A percentile compares a stretch with the other conserved stretches of the same genome.
Conservation (phyloP, 768 basidiomycete genomes). For the Rossbeevera mucosa region DNA sequence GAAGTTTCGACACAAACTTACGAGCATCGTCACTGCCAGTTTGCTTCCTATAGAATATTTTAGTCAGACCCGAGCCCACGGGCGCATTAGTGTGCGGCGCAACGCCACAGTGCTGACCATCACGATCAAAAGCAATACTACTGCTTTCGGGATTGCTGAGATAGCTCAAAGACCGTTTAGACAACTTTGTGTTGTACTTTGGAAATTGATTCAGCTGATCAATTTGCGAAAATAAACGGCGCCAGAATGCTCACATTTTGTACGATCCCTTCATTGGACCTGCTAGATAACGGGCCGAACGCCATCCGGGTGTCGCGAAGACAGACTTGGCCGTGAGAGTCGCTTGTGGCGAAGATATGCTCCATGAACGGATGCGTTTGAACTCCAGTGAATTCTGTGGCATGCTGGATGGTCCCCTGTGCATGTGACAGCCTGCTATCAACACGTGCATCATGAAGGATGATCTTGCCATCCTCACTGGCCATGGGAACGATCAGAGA, state of each 20-base stretch:
- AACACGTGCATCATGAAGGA: slow-evolving; percentile 57
- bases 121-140: slow-evolving; percentile 62
- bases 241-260: slow-evolving; percentile 25
- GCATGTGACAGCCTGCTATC: slow-evolving; percentile 33
- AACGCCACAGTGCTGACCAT: slow-evolving; percentile 41
- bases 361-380: slow-evolving; percentile 66
- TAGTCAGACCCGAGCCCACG: background rate
- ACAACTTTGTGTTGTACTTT: slow-evolving; percentile 45
- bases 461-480: slow-evolving; percentile 69
- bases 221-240: slow-evolving; percentile 4
- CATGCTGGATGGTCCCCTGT: slow-evolving; percentile 49
- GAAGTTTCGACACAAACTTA: slow-evolving; percentile 30
- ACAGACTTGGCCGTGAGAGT: slow-evolving; percentile 52
- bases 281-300: slow-evolving; percentile 48
- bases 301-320: slow-evolving; percentile 73
- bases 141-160: slow-evolving; percentile 63
- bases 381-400: slow-evolving; percentile 57
- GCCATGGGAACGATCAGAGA: slow-evolving; percentile 16
- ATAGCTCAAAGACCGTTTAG: slow-evolving; percentile 35
- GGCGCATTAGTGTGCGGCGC: slow-evolving; percentile 2
- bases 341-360: slow-evolving; percentile 64
- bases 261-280: slow-evolving; percentile 52
- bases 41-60: slow-evolving; percentile 44
- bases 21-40: slow-evolving; percentile 64
- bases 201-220: slow-evolving; percentile 28